A percentile compares a stretch with the other conserved stretches of the same genome.
Evolutionary conservation across 179 eudicot genomes (phyloP).

Genomic region (Drosera spatulata): DNA sequence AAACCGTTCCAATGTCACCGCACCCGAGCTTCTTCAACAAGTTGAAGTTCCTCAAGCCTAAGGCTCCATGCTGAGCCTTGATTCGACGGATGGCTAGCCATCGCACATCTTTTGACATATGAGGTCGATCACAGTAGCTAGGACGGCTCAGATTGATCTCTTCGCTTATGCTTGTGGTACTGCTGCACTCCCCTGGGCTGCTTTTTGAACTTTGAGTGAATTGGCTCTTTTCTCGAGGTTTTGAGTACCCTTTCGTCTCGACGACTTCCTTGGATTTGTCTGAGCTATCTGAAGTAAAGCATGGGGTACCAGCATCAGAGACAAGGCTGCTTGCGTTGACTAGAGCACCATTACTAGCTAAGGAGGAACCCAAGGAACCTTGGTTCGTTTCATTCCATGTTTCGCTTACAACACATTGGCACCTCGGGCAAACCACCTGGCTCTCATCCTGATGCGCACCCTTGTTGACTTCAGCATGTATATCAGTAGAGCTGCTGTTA

Average conservation of each 20-base stretch:
- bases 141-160: conserved; percentile 39
- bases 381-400: conserved; percentile 29
- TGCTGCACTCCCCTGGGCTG: conserved; percentile 39
- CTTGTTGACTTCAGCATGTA: conserved; percentile 23
- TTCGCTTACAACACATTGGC: conserved; percentile 66
- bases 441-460: conserved; percentile 29
- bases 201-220: conserved; percentile 35
- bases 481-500: conserved; percentile 19
- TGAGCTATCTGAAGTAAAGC: conserved; percentile 14
- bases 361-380: conserved; percentile 17
- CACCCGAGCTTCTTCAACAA: conserved; percentile 47
- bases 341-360: conserved; percentile 6
- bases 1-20: conserved; percentile 51
- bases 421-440: conserved; percentile 64
- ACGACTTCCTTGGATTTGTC: conserved; percentile 13
- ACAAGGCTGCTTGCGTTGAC: conserved; percentile 19
- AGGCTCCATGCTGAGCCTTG: conserved; percentile 27
- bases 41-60: conserved; percentile 35
- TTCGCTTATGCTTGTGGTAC: conserved; percentile 35
- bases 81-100: conserved; percentile 40
- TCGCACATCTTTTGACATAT: conserved; percentile 43
- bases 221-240: conserved; percentile 23
- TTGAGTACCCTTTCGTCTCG: conserved; percentile 22
- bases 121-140: conserved; percentile 43
- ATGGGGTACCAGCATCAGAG: conserved; percentile 22